A percentile compares a stretch with the other conserved stretches of the same genome.
phyloP scores from a whole-genome alignment of 768 basidiomycete species.

The Tricholoma flavovirens region DNA sequence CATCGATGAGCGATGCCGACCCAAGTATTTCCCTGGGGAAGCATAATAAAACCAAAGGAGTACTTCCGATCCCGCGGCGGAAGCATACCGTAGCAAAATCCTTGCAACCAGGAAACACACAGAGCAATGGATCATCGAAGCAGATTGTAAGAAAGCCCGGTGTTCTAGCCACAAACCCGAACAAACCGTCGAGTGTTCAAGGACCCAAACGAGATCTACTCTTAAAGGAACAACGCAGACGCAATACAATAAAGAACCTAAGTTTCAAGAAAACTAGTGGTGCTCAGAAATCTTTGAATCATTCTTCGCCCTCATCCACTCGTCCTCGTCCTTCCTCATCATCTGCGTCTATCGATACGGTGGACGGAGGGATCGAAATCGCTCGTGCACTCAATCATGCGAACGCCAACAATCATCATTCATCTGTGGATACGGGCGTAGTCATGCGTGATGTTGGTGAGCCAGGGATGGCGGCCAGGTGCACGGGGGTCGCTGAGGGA shows the following conservation, averaged over 20 bases:
- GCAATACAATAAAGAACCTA: not conserved
- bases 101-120: not conserved
- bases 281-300: not conserved
- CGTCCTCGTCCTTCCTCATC: not conserved
- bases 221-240: not conserved
- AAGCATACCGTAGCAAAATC: not conserved
- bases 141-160: not conserved
- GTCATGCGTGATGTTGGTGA: not conserved
- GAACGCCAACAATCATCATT: not conserved
- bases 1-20: not conserved
- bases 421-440: not conserved
- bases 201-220: not conserved
- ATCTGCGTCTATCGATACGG: not conserved
- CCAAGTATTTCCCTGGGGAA: not conserved
- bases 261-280: not conserved
- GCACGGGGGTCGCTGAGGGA: not conserved
- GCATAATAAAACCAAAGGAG: not conserved
- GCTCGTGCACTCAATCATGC: not conserved
- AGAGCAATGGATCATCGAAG: not conserved
- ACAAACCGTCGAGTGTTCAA: not conserved
- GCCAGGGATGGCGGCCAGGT: not conserved
- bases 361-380: not conserved
- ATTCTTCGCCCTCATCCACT: conserved; percentile 1
- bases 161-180: not conserved
- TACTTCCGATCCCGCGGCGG: not conserved